A percentile compares a stretch with the other conserved stretches of the same genome.
phyloP scores from a whole-genome alignment of 352 stramenopile genomes.

The Globisporangium ultimum region DNA sequence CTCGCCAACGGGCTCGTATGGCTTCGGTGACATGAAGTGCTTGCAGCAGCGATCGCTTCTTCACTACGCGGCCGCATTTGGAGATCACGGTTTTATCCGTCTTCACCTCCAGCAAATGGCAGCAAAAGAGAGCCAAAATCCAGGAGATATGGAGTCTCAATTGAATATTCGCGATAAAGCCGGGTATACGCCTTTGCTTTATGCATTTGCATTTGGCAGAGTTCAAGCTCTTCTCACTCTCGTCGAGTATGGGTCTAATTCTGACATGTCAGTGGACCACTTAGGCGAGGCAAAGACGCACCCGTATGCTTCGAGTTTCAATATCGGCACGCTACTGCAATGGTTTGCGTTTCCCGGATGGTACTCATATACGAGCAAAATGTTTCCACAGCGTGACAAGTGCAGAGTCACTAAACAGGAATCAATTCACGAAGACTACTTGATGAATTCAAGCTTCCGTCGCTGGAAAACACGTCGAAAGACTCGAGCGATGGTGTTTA shows the following conservation, averaged over 20 bases:
- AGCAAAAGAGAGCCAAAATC: constrained; percentile 1
- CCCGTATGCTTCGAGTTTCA: constrained; percentile 45
- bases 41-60: constrained; percentile 29
- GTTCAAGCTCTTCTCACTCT: constrained; percentile 29
- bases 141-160: background rate
- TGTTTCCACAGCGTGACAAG: constrained; percentile 25
- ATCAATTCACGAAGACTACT: constrained; percentile 30
- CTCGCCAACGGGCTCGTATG: background rate
- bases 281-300: constrained; percentile 37
- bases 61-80: constrained; percentile 44
- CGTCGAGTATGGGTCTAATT: constrained; percentile 28
- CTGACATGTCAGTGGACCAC: constrained; percentile 34
- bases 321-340: constrained; percentile 36
- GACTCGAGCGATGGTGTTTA: background rate
- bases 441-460: constrained; percentile 43
- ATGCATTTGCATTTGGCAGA: constrained; percentile 50
- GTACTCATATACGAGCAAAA: constrained; percentile 34
- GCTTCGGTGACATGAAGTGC: constrained; percentile 19
- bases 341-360: constrained; percentile 64
- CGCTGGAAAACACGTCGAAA: constrained; percentile 18
- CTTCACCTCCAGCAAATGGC: constrained; percentile 6
- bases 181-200: constrained; percentile 53
- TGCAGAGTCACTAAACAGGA: constrained; percentile 16
- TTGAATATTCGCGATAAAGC: constrained; percentile 32
- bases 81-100: constrained; percentile 30